Evolutionary conservation across 2,329 filamentous ascomycete genomes (phyloP).

Genomic region (Fusarium sp.): DNA sequence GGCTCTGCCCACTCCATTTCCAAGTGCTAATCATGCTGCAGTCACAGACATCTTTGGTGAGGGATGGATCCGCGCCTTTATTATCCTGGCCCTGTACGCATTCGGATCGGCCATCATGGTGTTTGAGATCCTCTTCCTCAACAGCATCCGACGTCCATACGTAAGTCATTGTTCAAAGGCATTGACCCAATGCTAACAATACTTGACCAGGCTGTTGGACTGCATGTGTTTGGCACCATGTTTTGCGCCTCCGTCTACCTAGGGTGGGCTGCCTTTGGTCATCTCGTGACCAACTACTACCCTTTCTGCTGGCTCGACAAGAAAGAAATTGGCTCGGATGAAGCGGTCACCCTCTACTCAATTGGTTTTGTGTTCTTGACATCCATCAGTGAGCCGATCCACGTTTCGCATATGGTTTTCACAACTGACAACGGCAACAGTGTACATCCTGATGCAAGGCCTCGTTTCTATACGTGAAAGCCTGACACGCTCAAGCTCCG

Average conservation of each 20-base stretch:
- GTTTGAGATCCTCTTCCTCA: conserved; percentile 60
- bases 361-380: conserved; percentile 58
- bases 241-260: conserved; percentile 59
- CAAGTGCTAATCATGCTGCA: conserved; percentile 42
- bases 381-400: conserved; percentile 56
- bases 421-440: conserved; percentile 47
- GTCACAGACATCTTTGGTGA: conserved; percentile 61
- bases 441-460: conserved; percentile 62
- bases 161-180: conserved; percentile 49
- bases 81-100: conserved; percentile 59
- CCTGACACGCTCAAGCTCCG: conserved; percentile 46
- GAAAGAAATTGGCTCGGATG: conserved; percentile 55
- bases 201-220: conserved; percentile 55
- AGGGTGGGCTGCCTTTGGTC: conserved; percentile 61
- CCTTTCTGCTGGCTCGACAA: conserved; percentile 65
- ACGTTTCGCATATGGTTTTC: background rate
- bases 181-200: conserved; percentile 16
- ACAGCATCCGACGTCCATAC: conserved; percentile 63
- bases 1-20: conserved; percentile 26
- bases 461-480: conserved; percentile 61
- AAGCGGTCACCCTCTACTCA: conserved; percentile 58
- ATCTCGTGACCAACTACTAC: conserved; percentile 57
- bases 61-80: conserved; percentile 60
- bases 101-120: conserved; percentile 57
- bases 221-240: conserved; percentile 57